These are phyloP conservation scores for Candida berthetii DNA, from an alignment of 805 yeast genomes.

Conservation along the genomic window DNA sequence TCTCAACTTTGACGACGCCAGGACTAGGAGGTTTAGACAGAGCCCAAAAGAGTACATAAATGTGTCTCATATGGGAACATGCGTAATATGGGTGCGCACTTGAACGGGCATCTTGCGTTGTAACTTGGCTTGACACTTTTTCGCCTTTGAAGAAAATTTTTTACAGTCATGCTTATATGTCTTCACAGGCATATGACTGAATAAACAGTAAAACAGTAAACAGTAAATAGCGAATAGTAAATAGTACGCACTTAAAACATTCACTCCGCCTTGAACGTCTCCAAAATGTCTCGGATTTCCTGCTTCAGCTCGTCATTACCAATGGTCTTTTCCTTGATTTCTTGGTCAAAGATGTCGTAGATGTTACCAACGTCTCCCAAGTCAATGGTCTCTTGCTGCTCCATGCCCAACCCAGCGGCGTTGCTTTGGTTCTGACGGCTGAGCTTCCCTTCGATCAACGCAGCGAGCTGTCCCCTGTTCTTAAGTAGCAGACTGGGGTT, in stretches of 20 bases:
- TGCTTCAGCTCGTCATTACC: conserved; percentile 8
- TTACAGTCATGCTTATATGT: too few species aligned
- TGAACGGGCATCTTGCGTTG: too few species aligned
- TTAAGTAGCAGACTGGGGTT: conserved; percentile 16
- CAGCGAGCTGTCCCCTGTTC: conserved; percentile 18
- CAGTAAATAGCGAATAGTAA: too few species aligned
- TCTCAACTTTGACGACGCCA: too few species aligned
- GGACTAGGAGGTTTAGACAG: too few species aligned
- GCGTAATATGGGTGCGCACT: too few species aligned
- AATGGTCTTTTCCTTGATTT: conserved; percentile 10
- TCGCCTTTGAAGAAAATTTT: too few species aligned
- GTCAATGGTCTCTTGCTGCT: not conserved
- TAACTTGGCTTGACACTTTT: too few species aligned
- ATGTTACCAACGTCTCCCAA: conserved; percentile 4
- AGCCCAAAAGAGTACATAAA: too few species aligned
- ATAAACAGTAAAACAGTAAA: too few species aligned
- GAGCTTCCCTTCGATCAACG: conserved; percentile 14
- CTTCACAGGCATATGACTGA: too few species aligned
- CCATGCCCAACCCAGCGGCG: not conserved
- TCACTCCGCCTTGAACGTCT: conserved; percentile 3
- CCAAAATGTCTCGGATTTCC: conserved; percentile 4
- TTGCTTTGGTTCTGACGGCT: conserved; percentile 1
- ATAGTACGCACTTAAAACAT: not conserved
- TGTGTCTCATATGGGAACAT: too few species aligned
- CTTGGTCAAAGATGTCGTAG: conserved; percentile 12